Percentiles rank a stretch among this genome's conserved stretches.
Evolutionary conservation across 768 basidiomycete genomes (phyloP).

Genomic region (Boletellus emodensis): DNA sequence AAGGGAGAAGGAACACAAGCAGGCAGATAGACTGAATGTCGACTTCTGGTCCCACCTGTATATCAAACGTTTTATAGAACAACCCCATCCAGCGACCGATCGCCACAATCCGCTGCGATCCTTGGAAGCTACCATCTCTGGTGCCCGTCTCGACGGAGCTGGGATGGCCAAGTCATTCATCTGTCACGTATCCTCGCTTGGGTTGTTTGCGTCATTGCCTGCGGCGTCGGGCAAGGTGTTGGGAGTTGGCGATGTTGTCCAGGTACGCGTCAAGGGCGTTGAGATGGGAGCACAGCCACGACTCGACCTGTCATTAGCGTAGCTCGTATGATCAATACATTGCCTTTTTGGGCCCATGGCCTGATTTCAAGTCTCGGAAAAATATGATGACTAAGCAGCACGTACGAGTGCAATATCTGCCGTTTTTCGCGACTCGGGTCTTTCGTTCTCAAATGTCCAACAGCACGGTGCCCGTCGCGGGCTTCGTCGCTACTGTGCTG

Average conservation of each 20-base stretch:
- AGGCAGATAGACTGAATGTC: constrained; percentile 31
- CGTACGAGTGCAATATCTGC: neutral
- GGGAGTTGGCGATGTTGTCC: constrained; percentile 26
- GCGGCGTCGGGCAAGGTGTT: constrained; percentile 5
- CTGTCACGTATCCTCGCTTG: constrained; percentile 28
- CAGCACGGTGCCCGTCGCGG: constrained; percentile 17
- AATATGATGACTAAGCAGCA: constrained; percentile 24
- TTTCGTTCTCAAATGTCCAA: constrained; percentile 24
- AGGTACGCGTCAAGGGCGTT: constrained; percentile 26
- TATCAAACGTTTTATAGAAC: constrained; percentile 36
- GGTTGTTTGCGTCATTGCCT: constrained; percentile 17
- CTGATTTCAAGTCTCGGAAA: constrained; percentile 10
- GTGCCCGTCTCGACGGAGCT: constrained; percentile 14
- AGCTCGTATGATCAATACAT: neutral
- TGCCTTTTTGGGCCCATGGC: constrained; percentile 1
- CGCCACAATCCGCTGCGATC: constrained; percentile 26
- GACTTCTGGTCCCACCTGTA: constrained; percentile 40
- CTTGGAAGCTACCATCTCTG: constrained; percentile 25
- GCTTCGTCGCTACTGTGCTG: constrained; percentile 23
- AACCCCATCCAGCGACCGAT: constrained; percentile 14
- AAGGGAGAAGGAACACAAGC: constrained; percentile 34
- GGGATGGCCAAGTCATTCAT: constrained; percentile 7
- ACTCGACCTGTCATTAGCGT: constrained; percentile 15
- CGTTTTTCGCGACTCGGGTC: neutral
- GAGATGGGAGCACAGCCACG: constrained; percentile 29